Evolutionary conservation across 768 basidiomycete genomes (phyloP).

Genomic region (Gymnopilus junonius): DNA sequence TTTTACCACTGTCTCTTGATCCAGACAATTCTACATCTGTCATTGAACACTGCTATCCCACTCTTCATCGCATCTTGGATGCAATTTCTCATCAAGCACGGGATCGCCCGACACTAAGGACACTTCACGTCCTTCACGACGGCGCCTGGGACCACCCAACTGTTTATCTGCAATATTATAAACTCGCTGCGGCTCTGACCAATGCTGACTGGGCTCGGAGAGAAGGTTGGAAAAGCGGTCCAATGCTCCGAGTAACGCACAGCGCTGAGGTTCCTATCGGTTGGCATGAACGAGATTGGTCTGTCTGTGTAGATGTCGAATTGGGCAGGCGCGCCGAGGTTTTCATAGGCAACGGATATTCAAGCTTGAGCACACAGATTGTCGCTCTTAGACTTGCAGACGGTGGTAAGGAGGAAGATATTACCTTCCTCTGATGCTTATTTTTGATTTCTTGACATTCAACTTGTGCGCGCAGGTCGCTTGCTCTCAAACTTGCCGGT

Average conservation of each 20-base stretch:
- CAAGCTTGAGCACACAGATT: conserved; percentile 49
- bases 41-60: conserved; percentile 49
- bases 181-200: conserved; percentile 41
- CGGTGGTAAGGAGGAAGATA: conserved; percentile 37
- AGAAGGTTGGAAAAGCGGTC: conserved; percentile 43
- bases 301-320: conserved; percentile 50
- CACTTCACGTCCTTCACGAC: conserved; percentile 49
- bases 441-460: no score
- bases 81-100: conserved; percentile 41
- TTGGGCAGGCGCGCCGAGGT: conserved; percentile 45
- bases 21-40: conserved; percentile 38
- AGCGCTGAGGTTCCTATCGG: conserved; percentile 40
- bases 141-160: conserved; percentile 51
- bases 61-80: conserved; percentile 42
- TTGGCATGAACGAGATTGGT: conserved; percentile 47
- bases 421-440: conserved; percentile 35
- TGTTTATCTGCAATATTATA: conserved; percentile 47
- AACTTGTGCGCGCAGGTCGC: not conserved
- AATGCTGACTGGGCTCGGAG: conserved; percentile 35
- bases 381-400: conserved; percentile 46
- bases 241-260: conserved; percentile 46
- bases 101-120: conserved; percentile 39
- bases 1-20: conserved; percentile 41
- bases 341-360: conserved; percentile 54
- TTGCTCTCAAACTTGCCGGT: not conserved